Conservation (phyloP, 345 rosid genomes). For the Eucalyptus curtisii region DNA sequence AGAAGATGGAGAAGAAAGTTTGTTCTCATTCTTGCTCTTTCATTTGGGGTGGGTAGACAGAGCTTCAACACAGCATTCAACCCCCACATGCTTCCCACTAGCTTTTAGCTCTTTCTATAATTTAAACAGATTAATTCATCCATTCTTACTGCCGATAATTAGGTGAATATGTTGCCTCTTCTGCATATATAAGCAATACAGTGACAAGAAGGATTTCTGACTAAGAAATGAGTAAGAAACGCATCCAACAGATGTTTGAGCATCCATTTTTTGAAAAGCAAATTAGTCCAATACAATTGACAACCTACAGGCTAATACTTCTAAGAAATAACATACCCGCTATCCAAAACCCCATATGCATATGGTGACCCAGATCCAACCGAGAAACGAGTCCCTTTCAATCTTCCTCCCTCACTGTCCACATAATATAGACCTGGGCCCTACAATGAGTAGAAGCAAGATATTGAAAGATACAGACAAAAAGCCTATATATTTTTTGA, state of each 20-base stretch:
- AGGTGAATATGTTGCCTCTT: neutral
- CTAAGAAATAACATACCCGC: conserved; percentile 41
- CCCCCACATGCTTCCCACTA: neutral
- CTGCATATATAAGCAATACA: neutral
- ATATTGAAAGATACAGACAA: neutral
- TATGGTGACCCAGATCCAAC: conserved; percentile 99
- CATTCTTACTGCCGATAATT: neutral
- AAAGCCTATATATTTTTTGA: neutral
- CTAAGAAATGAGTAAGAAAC: neutral
- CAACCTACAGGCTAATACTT: neutral
- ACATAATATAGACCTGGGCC: conserved; percentile 98
- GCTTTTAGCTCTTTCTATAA: neutral
- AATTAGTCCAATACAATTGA: neutral
- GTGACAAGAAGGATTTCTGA: neutral
- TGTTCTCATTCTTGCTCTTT: neutral
- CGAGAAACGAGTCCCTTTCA: conserved; percentile 92
- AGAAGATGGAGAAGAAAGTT: neutral
- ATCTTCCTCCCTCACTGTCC: conserved; percentile 98
- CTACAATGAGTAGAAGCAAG: conserved; percentile 15
- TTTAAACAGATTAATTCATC: neutral
- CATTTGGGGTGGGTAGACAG: neutral
- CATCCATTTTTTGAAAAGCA: neutral
- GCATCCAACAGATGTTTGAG: neutral
- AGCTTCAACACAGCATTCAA: neutral
- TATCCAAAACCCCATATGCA: conserved; percentile 94